A percentile compares a stretch with the other conserved stretches of the same genome.
Evolutionary conservation across 1,139 yeast genomes (phyloP).

Genomic region (Geotrichum macrosporum): DNA sequence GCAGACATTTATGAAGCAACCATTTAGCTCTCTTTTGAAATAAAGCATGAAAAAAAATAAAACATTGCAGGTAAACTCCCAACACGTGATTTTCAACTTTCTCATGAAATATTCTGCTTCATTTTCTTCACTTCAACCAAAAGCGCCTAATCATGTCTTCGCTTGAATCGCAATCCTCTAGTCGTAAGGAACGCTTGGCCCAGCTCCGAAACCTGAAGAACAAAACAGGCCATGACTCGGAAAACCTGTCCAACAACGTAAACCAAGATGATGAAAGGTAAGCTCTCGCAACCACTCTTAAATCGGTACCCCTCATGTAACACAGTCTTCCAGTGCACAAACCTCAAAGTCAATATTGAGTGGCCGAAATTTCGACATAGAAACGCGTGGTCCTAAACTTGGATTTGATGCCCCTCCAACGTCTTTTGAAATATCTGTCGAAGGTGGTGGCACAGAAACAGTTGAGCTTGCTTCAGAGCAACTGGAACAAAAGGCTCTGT

Average conservation of each 20-base stretch:
- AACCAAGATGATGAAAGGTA: conserved; percentile 5
- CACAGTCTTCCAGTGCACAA: no score
- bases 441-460: conserved; percentile 34
- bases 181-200: conserved; percentile 41
- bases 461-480: conserved; percentile 40
- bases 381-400: conserved; percentile 33
- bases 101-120: not conserved
- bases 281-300: no score
- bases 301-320: no score
- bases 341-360: conserved; percentile 14
- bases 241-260: no score
- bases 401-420: conserved; percentile 39
- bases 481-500: conserved; percentile 34
- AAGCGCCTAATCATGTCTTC: conserved; percentile 28
- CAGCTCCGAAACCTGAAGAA: conserved; percentile 37
- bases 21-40: no score
- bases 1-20: no score
- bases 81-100: not conserved
- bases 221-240: conserved; percentile 25
- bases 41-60: no score
- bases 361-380: conserved; percentile 39
- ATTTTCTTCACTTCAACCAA: not conserved
- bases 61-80: no score
- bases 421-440: conserved; percentile 3
- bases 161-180: conserved; percentile 40